Evolutionary conservation across 139 green algal genomes (phyloP).

Genomic region (Yamagishiella unicocca): DNA sequence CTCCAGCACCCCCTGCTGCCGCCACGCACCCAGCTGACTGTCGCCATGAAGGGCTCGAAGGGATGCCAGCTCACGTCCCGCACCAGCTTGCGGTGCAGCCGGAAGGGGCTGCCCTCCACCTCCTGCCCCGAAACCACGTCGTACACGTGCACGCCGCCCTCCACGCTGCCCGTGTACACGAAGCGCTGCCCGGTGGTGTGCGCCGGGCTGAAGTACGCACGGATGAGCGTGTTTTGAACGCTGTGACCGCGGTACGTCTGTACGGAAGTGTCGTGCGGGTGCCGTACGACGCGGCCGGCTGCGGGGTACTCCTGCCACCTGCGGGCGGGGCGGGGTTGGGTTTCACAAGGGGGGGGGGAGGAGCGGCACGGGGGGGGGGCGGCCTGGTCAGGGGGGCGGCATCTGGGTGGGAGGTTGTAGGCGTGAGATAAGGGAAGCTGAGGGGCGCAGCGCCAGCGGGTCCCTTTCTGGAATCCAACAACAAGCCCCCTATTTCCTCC

Average conservation of each 20-base stretch:
- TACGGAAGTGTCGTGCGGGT: slow-evolving; percentile 89
- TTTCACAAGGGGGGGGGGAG: background rate
- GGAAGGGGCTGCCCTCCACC: slow-evolving; percentile 35
- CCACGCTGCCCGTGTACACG: slow-evolving; percentile 89
- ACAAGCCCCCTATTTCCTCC: too few species aligned
- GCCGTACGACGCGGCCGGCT: slow-evolving; percentile 69
- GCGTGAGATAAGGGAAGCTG: too few species aligned
- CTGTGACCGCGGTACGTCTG: slow-evolving; percentile 91
- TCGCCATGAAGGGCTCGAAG: slow-evolving; percentile 76
- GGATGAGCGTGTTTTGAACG: slow-evolving; percentile 92
- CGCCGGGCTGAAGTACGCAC: slow-evolving; percentile 84
- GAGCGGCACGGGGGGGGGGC: background rate
- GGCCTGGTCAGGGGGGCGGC: background rate
- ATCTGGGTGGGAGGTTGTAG: background rate
- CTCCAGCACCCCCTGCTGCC: too few species aligned
- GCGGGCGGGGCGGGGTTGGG: background rate
- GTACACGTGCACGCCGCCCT: slow-evolving; percentile 83
- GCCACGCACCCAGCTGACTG: slow-evolving; percentile 75
- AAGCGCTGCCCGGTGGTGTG: slow-evolving; percentile 89
- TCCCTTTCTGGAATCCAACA: too few species aligned
- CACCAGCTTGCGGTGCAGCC: slow-evolving; percentile 81
- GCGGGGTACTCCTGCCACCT: slow-evolving; percentile 90
- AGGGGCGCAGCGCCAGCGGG: too few species aligned
- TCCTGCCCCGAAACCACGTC: slow-evolving; percentile 85
- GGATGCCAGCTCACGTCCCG: slow-evolving; percentile 95